phyloP scores from a whole-genome alignment of 2,329 filamentous ascomycete species.

The Exophiala calicioides region DNA sequence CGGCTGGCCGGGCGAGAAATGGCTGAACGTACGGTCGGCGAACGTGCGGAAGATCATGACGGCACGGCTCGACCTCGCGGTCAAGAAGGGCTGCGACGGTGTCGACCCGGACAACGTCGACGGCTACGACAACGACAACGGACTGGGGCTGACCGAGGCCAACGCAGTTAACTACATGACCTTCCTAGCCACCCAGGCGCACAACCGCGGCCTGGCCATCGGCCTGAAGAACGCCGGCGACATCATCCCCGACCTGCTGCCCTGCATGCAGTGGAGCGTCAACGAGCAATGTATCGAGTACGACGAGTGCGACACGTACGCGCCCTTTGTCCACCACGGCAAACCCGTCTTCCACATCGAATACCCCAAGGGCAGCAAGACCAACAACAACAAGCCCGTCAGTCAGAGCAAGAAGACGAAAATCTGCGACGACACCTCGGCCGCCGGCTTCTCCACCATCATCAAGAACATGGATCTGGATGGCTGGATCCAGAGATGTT shows the following conservation, averaged over 20 bases:
- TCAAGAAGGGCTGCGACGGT: conserved; percentile 64
- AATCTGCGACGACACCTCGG: conserved; percentile 52
- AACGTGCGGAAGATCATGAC: conserved; percentile 67
- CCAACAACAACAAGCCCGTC: conserved; percentile 39
- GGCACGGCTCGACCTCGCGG: conserved; percentile 59
- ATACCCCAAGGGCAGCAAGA: conserved; percentile 58
- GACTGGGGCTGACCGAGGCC: conserved; percentile 57
- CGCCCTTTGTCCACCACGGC: conserved; percentile 57
- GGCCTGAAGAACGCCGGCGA: conserved; percentile 69
- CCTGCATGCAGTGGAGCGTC: conserved; percentile 64
- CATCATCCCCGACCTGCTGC: conserved; percentile 56
- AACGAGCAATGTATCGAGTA: conserved; percentile 69
- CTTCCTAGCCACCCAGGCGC: conserved; percentile 60
- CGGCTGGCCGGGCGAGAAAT: conserved; percentile 68
- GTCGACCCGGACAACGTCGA: conserved; percentile 74
- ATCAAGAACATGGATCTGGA: conserved; percentile 67
- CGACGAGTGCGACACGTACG: conserved; percentile 60
- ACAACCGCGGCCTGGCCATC: conserved; percentile 57
- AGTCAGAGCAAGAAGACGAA: conserved; percentile 36
- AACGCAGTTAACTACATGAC: conserved; percentile 62
- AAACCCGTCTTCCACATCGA: conserved; percentile 76
- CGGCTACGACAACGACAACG: conserved; percentile 65
- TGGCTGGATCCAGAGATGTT: conserved; percentile 63
- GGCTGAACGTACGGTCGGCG: conserved; percentile 61
- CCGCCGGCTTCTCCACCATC: conserved; percentile 61